Evolutionary conservation across 345 rosid species (phyloP).

Genomic region (Populus alba): DNA sequence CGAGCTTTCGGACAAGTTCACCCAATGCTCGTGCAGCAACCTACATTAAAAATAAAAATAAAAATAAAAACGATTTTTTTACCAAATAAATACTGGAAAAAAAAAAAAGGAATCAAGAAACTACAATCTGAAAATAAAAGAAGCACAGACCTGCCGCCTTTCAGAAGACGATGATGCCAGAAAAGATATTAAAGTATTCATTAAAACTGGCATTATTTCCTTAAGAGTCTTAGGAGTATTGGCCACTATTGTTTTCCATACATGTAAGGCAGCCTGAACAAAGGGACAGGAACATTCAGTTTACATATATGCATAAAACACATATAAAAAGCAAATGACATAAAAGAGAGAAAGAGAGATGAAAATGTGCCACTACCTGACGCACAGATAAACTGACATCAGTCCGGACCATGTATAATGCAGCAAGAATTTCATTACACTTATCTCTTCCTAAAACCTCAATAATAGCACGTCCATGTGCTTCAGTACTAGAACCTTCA

Average conservation of each 20-base stretch:
- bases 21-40: conserved; percentile 93
- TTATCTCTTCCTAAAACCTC: conserved; percentile 93
- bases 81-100: not conserved
- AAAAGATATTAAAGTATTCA: conserved; percentile 83
- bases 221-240: conserved; percentile 95
- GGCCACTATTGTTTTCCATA: conserved; percentile 98
- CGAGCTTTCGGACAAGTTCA: conserved; percentile 98
- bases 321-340: not conserved
- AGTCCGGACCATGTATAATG: conserved; percentile 93
- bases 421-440: conserved; percentile 98
- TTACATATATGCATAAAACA: not conserved
- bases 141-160: conserved; percentile 79
- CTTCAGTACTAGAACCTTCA: conserved; percentile 99
- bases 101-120: not conserved
- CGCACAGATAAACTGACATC: conserved; percentile 94
- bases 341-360: not conserved
- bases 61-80: not conserved
- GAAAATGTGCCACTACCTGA: conserved; percentile 57
- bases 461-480: conserved; percentile 97
- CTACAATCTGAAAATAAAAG: too few species aligned
- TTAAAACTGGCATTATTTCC: conserved; percentile 97
- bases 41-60: conserved; percentile 37
- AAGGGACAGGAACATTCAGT: not conserved
- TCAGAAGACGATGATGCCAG: conserved; percentile 92
- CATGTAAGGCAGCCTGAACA: conserved; percentile 90